A percentile compares a stretch with the other conserved stretches of the same genome.
Evolutionary conservation across 768 basidiomycete species (phyloP).

Genomic region (Lyophyllum semitale): DNA sequence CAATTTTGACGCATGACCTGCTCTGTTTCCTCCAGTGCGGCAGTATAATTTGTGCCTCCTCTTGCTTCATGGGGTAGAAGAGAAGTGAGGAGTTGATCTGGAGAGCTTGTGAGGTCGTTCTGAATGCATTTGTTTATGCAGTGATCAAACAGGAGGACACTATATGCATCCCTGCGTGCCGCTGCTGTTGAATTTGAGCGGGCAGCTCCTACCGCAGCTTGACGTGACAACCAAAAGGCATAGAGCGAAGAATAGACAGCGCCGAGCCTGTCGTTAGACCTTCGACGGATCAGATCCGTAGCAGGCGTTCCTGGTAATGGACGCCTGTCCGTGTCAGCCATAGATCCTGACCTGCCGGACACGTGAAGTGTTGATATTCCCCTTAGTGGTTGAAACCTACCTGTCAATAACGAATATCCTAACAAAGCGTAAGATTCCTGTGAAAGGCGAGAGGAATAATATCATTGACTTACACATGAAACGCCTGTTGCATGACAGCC

Average conservation of each 20-base stretch:
- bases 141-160: slow-evolving; percentile 48
- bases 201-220: slow-evolving; percentile 30
- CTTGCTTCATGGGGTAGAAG: slow-evolving; percentile 31
- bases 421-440: neutral
- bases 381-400: neutral
- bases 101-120: slow-evolving; percentile 49
- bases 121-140: slow-evolving; percentile 21
- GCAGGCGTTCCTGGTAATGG: slow-evolving; percentile 48
- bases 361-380: neutral
- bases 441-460: neutral
- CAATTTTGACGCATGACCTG: slow-evolving; percentile 44
- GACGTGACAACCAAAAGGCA: slow-evolving; percentile 57
- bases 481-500: slow-evolving; percentile 49
- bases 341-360: slow-evolving; percentile 49
- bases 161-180: slow-evolving; percentile 55
- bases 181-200: slow-evolving; percentile 17
- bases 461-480: slow-evolving; percentile 53
- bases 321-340: slow-evolving; percentile 39
- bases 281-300: slow-evolving; percentile 34
- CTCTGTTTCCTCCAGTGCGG: slow-evolving; percentile 39
- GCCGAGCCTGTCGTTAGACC: slow-evolving; percentile 51
- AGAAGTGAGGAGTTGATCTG: slow-evolving; percentile 41
- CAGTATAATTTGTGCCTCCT: slow-evolving; percentile 45
- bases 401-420: neutral
- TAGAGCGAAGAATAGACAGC: slow-evolving; percentile 59